Evolutionary conservation across 2,329 filamentous ascomycete species (phyloP).

Genomic region (Aspergillus arachidicola): DNA sequence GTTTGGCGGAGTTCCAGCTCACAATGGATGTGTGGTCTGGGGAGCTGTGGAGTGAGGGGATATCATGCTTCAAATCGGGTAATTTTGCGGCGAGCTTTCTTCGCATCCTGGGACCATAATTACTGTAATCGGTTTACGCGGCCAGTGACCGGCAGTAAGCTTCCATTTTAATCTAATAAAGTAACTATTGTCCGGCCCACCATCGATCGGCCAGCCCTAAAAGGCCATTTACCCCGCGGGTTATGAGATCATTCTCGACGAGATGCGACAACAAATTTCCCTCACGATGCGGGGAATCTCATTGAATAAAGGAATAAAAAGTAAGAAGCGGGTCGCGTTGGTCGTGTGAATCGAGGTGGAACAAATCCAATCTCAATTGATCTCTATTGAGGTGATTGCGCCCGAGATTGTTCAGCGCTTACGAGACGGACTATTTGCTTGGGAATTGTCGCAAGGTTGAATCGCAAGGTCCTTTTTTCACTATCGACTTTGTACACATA

Average conservation of each 20-base stretch:
- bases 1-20: neutral
- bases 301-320: neutral
- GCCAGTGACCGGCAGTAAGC: fast-evolving
- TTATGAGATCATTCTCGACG: neutral
- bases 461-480: neutral
- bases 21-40: neutral
- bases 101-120: fast-evolving
- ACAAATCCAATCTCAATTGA: neutral
- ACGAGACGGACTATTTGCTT: neutral
- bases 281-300: neutral
- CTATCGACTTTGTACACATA: neutral
- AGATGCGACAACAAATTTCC: neutral
- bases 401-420: neutral
- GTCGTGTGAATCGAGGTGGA: neutral
- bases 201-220: neutral
- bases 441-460: neutral
- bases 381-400: neutral
- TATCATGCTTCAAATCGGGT: neutral
- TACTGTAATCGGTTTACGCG: fast-evolving
- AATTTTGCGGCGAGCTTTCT: neutral
- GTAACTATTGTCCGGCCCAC: neutral
- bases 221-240: neutral
- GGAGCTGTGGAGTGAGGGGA: neutral
- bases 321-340: neutral
- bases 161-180: fast-evolving